These are phyloP conservation scores for Venturia oleaginea DNA, from an alignment of 2,329 filamentous ascomycete genomes.

Conservation along the genomic window DNA sequence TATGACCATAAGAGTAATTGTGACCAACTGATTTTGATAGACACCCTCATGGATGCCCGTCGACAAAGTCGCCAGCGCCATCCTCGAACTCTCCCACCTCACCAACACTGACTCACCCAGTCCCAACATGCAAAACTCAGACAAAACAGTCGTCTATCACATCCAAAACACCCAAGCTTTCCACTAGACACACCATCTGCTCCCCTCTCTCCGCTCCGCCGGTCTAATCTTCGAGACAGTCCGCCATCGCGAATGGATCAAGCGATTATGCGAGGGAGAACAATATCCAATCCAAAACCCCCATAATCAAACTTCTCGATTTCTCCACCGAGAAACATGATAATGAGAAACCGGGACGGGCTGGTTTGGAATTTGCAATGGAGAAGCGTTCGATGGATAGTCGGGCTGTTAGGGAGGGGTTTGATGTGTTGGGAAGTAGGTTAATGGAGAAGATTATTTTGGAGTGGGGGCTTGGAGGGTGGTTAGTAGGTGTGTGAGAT, in stretches of 20 bases:
- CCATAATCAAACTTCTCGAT: constrained; percentile 44
- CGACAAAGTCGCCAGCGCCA: constrained; percentile 21
- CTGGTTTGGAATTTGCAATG: neutral
- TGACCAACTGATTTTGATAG: constrained; percentile 24
- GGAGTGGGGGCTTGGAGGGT: constrained; percentile 7
- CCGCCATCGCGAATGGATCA: neutral
- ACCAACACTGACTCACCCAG: constrained; percentile 4
- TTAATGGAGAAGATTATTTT: constrained; percentile 11
- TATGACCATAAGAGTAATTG: neutral
- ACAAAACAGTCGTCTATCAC: constrained; percentile 36
- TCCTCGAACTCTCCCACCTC: constrained; percentile 21
- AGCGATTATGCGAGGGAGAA: constrained; percentile 34
- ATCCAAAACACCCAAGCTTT: constrained; percentile 43
- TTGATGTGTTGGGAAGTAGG: constrained; percentile 13
- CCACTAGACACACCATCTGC: constrained; percentile 44
- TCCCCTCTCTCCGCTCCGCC: constrained; percentile 40
- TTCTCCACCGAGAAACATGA: constrained; percentile 47
- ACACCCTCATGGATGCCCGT: constrained; percentile 28
- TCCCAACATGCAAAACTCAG: neutral
- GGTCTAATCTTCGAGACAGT: constrained; percentile 33
- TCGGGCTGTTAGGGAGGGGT: constrained; percentile 7
- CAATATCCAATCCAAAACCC: constrained; percentile 41
- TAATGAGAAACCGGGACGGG: constrained; percentile 28
- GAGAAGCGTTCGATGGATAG: neutral
- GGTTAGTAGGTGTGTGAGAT: neutral